Evolutionary conservation across 2,329 filamentous ascomycete genomes (phyloP), one percentile per base, ranked within the genome.

Genomic region (Fusarium foetens): DNA sequence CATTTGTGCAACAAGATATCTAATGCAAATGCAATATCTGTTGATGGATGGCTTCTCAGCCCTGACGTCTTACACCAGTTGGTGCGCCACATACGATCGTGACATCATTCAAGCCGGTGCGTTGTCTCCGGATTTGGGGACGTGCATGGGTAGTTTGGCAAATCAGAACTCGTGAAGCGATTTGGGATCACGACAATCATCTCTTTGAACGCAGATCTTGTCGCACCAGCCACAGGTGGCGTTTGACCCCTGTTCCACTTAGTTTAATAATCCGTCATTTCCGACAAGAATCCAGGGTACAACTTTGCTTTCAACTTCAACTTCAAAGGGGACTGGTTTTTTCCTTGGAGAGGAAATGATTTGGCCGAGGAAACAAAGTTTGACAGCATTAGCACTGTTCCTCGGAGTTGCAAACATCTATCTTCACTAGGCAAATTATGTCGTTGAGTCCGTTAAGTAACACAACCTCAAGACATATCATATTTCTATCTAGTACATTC

Each of bases 21-120:
- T 29, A 41, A 25, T 41, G 33, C 25, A 38, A 27, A 52, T 63
- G 12, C 27, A 43, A 45, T 19, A 42, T 46, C 8, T 39, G 41
- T 25, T 31, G 17, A 16, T 36, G 23, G 23, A 58, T 33, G 12
- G 31, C 64, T 55, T 54, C 64, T 14, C 27, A 38, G 12, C 14
- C 21, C 29, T 17, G 43, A 11, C 3, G n/a, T 16, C n/a, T 31
- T 42, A 41, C 60, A 76, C 63, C 63, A 71, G 71, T 75, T 27
- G 23, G 58, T 31, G 46, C 70, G 74, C 74, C 72, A 72, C 70
- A 76, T 14, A 29, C 27, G 13, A 42, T 29, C 14, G 31, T 77
- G 75, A 76, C 69, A 75, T 76, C 75, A 76, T 77, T 35, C 36
- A 39, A 23, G 35, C 65, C 67, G 73, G 75, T 33, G 60, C 12